Conservation (phyloP, 1,139 yeast species). For the Zygoascus hellenicus region DNA sequence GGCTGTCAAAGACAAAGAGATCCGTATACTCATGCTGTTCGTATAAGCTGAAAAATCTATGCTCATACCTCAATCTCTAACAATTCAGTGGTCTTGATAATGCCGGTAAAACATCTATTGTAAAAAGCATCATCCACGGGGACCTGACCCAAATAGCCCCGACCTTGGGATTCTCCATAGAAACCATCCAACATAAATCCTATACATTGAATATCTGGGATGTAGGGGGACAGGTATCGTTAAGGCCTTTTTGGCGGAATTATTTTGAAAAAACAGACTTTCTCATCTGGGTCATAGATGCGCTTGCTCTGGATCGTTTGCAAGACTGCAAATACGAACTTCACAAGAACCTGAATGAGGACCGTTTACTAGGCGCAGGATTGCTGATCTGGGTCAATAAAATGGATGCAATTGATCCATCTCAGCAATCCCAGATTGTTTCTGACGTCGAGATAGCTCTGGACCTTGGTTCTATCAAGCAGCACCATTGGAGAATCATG, state of each 20-base stretch:
- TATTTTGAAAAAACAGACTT: slow-evolving; percentile 83
- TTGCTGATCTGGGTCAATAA: slow-evolving; percentile 44
- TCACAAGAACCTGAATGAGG: slow-evolving; percentile 56
- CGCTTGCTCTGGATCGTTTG: slow-evolving; percentile 54
- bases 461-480: slow-evolving; percentile 40
- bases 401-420: slow-evolving; percentile 36
- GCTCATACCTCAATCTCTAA: neutral
- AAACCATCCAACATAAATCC: slow-evolving; percentile 41
- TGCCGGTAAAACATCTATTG: slow-evolving; percentile 81
- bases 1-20: slow-evolving; percentile 69
- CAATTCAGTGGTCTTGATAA: slow-evolving; percentile 63
- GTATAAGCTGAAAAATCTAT: slow-evolving; percentile 14
- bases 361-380: slow-evolving; percentile 62
- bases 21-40: slow-evolving; percentile 60
- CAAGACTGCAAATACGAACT: slow-evolving; percentile 63
- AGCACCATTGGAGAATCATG: slow-evolving; percentile 42
- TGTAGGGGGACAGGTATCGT: slow-evolving; percentile 77
- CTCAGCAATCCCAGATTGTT: slow-evolving; percentile 35
- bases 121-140: slow-evolving; percentile 44
- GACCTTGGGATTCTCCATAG: slow-evolving; percentile 60
- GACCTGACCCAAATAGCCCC: slow-evolving; percentile 47
- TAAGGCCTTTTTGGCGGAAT: slow-evolving; percentile 85
- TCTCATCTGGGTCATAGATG: slow-evolving; percentile 90
- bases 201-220: slow-evolving; percentile 54
- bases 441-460: slow-evolving; percentile 28